A percentile compares a stretch with the other conserved stretches of the same genome.
phyloP scores from a whole-genome alignment of 2,329 filamentous ascomycete genomes.

The Teratosphaeria gauchensis region DNA sequence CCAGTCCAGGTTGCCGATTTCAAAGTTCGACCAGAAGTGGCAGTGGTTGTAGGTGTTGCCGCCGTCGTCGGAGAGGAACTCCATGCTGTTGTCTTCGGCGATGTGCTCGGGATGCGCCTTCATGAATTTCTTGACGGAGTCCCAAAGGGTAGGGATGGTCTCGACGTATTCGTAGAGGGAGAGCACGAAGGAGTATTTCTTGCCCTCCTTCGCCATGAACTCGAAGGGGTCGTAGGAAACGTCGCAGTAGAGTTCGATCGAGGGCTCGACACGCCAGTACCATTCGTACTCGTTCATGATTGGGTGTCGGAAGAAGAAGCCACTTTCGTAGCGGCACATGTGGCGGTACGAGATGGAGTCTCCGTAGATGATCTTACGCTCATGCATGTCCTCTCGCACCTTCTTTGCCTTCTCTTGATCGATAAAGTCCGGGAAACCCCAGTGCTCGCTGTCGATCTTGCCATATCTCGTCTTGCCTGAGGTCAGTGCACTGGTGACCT shows the following conservation, averaged over 20 bases:
- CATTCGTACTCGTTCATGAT: slow-evolving; percentile 95
- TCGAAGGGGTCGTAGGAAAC: slow-evolving; percentile 94
- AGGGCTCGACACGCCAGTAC: slow-evolving; percentile 99
- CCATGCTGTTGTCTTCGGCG: slow-evolving; percentile 72
- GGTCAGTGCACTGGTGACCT: slow-evolving; percentile 77
- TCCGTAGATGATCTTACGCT: slow-evolving; percentile 95
- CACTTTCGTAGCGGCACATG: slow-evolving; percentile 98
- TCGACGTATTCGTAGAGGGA: slow-evolving; percentile 95
- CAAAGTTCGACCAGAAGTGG: slow-evolving; percentile 99
- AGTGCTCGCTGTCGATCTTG: slow-evolving; percentile 81
- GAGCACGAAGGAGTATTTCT: slow-evolving; percentile 96
- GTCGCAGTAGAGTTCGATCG: slow-evolving; percentile 92
- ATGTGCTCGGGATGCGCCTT: slow-evolving; percentile 83
- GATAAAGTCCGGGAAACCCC: slow-evolving; percentile 94
- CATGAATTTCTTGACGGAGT: slow-evolving; percentile 91
- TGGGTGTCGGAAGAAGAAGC: slow-evolving; percentile 95
- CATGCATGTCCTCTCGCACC: slow-evolving; percentile 87
- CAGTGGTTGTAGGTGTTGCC: slow-evolving; percentile 94
- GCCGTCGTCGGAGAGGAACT: slow-evolving; percentile 81
- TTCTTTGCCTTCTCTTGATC: slow-evolving; percentile 87
- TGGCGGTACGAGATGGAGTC: slow-evolving; percentile 95
- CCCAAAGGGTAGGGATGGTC: slow-evolving; percentile 93
- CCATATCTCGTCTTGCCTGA: slow-evolving; percentile 90
- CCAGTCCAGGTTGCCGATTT: slow-evolving; percentile 90
- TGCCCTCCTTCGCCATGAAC: slow-evolving; percentile 88